phyloP scores from a whole-genome alignment of 78 protist genomes.

The slime mould (Dictyostelium discoideum) region dicty_2.7 NC_007089.4:3560501-3561000 shows the following conservation, averaged over 20 bases:
- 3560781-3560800: neutral
- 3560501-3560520: neutral
- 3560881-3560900: neutral
- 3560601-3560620: neutral
- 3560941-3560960: neutral
- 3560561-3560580: neutral
- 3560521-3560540: neutral
- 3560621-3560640: neutral
- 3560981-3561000: neutral
- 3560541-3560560: neutral
- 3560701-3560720: neutral
- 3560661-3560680: neutral
- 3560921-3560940: neutral
- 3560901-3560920: neutral
- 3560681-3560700: neutral
- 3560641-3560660: neutral
- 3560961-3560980: neutral
- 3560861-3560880: neutral
- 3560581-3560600: neutral
- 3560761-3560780: neutral
- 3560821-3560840: neutral
- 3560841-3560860: neutral
- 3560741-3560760: neutral
- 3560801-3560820: neutral
- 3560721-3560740: neutral